Percentiles rank a stretch among this genome's conserved stretches.
phyloP scores from a whole-genome alignment of 1,284 basidiomycete genomes.

The Cutaneotrichosporon sp. region DNA sequence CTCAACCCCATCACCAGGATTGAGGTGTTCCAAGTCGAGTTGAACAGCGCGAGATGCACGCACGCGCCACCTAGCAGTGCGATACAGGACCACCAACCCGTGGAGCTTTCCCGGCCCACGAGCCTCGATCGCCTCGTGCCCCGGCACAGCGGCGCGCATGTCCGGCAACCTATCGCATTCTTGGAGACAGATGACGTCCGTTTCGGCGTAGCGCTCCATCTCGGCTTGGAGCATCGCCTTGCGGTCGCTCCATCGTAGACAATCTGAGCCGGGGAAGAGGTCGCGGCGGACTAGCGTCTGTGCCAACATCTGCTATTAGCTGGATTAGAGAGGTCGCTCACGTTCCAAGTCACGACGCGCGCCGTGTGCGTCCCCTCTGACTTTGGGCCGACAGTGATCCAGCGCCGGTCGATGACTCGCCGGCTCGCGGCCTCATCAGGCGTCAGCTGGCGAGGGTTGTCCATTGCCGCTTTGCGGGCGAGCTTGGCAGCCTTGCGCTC shows the following conservation, averaged over 20 bases:
- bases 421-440: conserved; percentile 31
- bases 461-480: conserved; percentile 39
- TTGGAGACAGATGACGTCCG: conserved; percentile 77
- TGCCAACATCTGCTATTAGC: conserved; percentile 52
- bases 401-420: conserved; percentile 40
- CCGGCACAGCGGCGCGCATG: conserved; percentile 61
- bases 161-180: conserved; percentile 64
- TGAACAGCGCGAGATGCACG: conserved; percentile 35
- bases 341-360: conserved; percentile 62
- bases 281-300: conserved; percentile 58
- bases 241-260: conserved; percentile 69
- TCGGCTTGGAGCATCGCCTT: conserved; percentile 73
- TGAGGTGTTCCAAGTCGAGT: conserved; percentile 23
- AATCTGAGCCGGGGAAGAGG: conserved; percentile 74
- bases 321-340: conserved; percentile 40
- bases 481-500: conserved; percentile 47
- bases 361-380: conserved; percentile 64
- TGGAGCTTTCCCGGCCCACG: conserved; percentile 72
- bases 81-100: conserved; percentile 76
- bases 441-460: not conserved
- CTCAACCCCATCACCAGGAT: conserved; percentile 9
- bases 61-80: conserved; percentile 58
- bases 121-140: conserved; percentile 59
- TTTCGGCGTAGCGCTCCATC: conserved; percentile 60
- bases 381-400: conserved; percentile 56